Evolutionary conservation across 371 early-diverging fungal genomes (phyloP), one percentile per base, ranked within the genome.

Genomic region (Zopfochytrium polystomum): DNA sequence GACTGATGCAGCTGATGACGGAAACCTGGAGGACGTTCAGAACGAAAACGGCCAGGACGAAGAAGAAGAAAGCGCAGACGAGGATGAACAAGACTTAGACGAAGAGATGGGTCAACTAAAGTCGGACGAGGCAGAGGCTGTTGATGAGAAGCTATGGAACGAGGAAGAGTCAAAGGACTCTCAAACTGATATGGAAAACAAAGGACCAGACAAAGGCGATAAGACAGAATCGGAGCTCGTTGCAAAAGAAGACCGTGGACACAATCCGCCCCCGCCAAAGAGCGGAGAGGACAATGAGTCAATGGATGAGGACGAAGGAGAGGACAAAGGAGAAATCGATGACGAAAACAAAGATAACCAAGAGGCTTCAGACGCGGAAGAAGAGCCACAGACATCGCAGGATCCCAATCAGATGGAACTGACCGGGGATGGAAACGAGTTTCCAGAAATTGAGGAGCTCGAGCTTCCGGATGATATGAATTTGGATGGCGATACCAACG

Each of bases 141-240:
- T 98, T 23, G 98, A 98, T 65, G 95, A 96, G 63, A 92, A 94
- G 81, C 84, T 98, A 85, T 98, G 98, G 98, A 86, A 87, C 26
- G 81, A 86, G n/a, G 82, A 85, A 48, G 80, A 84, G 7, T 30
- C 13, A 30, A 38, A 38, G 38, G 38, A 38, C 18, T 38, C 38
- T 38, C 18, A 38, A 38, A 38, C 7, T 38, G 38, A 18, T 11
- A 38, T 38, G 38, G 38, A 38, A 11, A 18, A 38, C 38, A 60
- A 38, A 11, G 60, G 38, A 7, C 43, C 58, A 13, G 67, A 61
- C 32, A 35, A 70, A 22, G 70, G 73, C 9, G 75, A 72, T 18
- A 75, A 79, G 62, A 71, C 83, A 80, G 77, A 87, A 51, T n/a
- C n/a, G n/a, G n/a, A n/a, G n/a, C n/a, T n/a, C n/a, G n/a, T n/a